Conservation (phyloP, 306 rosid species). For the Vigna unguiculata region DNA sequence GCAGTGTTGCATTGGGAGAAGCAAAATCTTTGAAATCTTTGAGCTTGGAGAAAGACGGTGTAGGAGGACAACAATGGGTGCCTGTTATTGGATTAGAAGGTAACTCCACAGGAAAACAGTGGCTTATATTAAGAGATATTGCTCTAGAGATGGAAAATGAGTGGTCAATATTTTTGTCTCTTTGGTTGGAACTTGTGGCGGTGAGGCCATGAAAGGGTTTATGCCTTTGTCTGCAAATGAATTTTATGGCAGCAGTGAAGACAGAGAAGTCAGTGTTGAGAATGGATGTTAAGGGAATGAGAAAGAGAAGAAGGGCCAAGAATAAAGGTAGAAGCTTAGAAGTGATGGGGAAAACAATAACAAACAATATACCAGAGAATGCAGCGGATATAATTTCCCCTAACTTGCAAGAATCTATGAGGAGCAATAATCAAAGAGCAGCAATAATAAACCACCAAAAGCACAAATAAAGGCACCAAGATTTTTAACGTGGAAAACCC, state of each 20-base stretch:
- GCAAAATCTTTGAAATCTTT: conserved; percentile 37
- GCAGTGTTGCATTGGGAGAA: background rate
- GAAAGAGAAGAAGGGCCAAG: background rate
- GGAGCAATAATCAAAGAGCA: too few relatives aligned
- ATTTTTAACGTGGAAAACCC: too few relatives aligned
- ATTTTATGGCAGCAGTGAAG: background rate
- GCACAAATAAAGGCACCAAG: too few relatives aligned
- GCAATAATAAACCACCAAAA: too few relatives aligned
- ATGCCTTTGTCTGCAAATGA: background rate
- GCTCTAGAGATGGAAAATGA: background rate
- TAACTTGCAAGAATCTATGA: too few relatives aligned
- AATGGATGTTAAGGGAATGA: background rate
- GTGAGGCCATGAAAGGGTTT: background rate
- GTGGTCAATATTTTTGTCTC: background rate
- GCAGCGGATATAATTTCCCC: too few relatives aligned
- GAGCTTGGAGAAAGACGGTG: conserved; percentile 27
- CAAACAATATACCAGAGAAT: too few relatives aligned
- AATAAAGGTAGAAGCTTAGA: background rate
- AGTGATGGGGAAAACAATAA: too few relatives aligned
- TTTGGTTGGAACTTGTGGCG: background rate
- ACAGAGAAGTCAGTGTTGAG: background rate
- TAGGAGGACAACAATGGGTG: conserved; percentile 61
- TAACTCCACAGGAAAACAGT: background rate
- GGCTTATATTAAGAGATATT: background rate
- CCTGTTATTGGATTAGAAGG: background rate